Evolutionary conservation across 768 basidiomycete genomes (phyloP).

Genomic region (Crepidotus variabilis): DNA sequence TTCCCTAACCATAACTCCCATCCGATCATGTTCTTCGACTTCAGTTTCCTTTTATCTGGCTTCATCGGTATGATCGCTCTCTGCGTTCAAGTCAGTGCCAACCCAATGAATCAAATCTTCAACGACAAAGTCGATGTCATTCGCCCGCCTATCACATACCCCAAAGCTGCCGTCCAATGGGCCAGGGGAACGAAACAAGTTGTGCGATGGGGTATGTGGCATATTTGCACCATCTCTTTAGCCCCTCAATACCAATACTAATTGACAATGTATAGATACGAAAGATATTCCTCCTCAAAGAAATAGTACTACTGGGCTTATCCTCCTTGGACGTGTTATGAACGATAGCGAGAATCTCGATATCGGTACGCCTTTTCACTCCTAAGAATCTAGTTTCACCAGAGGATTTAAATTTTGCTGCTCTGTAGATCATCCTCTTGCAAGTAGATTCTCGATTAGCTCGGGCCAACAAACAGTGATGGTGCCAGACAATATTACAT

Average conservation of each 20-base stretch:
- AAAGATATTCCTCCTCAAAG: slow-evolving; percentile 33
- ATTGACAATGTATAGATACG: slow-evolving; percentile 19
- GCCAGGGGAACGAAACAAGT: slow-evolving; percentile 25
- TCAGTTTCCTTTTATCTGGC: too few species aligned
- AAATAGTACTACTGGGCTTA: slow-evolving; percentile 29
- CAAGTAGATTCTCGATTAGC: slow-evolving; percentile 33
- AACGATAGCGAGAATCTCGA: slow-evolving; percentile 47
- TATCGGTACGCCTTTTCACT: slow-evolving; percentile 30
- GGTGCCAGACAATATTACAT: slow-evolving; percentile 30
- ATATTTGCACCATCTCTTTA: background rate
- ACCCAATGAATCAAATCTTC: slow-evolving; percentile 12
- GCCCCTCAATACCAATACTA: background rate
- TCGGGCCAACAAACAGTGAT: slow-evolving; percentile 34
- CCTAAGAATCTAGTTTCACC: background rate
- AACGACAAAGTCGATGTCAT: slow-evolving; percentile 30
- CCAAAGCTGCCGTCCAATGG: slow-evolving; percentile 33
- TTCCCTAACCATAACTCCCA: too few species aligned
- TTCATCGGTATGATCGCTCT: too few species aligned
- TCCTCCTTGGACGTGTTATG: slow-evolving; percentile 43
- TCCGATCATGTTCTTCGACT: too few species aligned
- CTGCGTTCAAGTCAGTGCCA: slow-evolving; percentile 7
- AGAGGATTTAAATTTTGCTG: background rate
- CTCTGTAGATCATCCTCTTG: slow-evolving; percentile 38
- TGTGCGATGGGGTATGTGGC: slow-evolving; percentile 38
- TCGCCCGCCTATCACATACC: slow-evolving; percentile 39